Conservation (phyloP, 2,329 filamentous ascomycete genomes). For the Aspergillus vadensis region DNA sequence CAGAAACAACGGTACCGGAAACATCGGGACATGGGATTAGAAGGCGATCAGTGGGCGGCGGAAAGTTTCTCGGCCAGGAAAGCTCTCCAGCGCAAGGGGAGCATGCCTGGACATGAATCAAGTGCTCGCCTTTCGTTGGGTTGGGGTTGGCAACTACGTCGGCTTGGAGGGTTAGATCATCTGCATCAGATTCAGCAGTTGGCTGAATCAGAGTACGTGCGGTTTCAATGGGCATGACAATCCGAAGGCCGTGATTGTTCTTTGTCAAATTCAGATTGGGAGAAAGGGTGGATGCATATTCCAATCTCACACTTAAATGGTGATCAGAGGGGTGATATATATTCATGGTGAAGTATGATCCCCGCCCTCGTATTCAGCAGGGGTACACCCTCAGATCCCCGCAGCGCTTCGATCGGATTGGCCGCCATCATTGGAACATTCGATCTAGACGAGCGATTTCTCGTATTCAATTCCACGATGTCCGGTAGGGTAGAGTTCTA, state of each 20-base stretch:
- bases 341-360: neutral
- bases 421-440: too few relatives aligned
- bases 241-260: neutral
- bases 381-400: too few relatives aligned
- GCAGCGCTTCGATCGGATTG: too few relatives aligned
- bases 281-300: neutral
- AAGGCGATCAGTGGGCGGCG: slow-evolving; percentile 23
- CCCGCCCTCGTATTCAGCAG: too few relatives aligned
- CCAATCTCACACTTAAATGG: neutral
- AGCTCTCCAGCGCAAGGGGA: slow-evolving; percentile 49
- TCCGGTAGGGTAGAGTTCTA: neutral
- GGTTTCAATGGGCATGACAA: neutral
- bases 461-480: neutral
- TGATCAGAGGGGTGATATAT: neutral
- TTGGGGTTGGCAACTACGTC: slow-evolving; percentile 23
- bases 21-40: slow-evolving; percentile 48
- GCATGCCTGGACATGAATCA: slow-evolving; percentile 44
- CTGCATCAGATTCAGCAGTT: neutral
- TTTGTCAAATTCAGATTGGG: neutral
- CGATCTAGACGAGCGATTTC: neutral
- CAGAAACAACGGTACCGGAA: slow-evolving; percentile 42
- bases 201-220: slow-evolving; percentile 19
- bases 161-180: slow-evolving; percentile 11
- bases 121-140: slow-evolving; percentile 34
- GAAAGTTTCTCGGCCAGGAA: slow-evolving; percentile 43